Conservation (phyloP, 108 stramenopile species). For the Fragilariopsis cylindrus region DNA sequence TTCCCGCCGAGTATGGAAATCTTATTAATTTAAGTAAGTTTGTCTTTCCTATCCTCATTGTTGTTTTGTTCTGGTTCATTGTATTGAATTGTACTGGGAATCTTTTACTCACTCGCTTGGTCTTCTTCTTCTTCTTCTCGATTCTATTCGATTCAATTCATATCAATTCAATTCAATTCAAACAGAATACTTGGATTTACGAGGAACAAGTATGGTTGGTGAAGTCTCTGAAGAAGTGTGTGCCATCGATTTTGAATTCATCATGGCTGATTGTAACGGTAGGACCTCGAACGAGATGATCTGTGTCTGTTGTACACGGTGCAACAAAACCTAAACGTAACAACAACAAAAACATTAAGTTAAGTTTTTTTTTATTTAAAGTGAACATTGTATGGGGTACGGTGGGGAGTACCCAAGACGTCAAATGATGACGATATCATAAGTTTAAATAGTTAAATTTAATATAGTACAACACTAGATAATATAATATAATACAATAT, state of each 20-base stretch:
- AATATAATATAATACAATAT: neutral
- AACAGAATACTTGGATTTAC: constrained; percentile 14
- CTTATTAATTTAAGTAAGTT: constrained; percentile 25
- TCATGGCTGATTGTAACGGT: constrained; percentile 23
- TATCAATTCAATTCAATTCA: neutral
- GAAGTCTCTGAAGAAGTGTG: constrained; percentile 20
- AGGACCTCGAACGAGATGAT: constrained; percentile 3
- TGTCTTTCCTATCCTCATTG: neutral
- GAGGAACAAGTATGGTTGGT: constrained; percentile 19
- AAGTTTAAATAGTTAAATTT: neutral
- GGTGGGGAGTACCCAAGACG: no score
- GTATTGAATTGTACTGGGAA: neutral
- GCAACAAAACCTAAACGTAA: neutral
- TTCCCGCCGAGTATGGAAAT: constrained; percentile 27
- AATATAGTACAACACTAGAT: neutral
- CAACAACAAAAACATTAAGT: neutral
- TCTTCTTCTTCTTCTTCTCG: neutral
- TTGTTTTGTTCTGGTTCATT: neutral
- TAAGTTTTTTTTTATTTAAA: neutral
- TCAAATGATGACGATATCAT: neutral
- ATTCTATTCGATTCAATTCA: neutral
- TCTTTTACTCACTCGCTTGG: neutral
- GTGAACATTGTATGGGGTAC: no score
- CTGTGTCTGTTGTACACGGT: constrained; percentile 24
- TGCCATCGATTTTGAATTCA: constrained; percentile 5